These are phyloP conservation scores for Anisodus acutangulus DNA, from an alignment of 257 asterid species.

Conservation along the genomic window DNA sequence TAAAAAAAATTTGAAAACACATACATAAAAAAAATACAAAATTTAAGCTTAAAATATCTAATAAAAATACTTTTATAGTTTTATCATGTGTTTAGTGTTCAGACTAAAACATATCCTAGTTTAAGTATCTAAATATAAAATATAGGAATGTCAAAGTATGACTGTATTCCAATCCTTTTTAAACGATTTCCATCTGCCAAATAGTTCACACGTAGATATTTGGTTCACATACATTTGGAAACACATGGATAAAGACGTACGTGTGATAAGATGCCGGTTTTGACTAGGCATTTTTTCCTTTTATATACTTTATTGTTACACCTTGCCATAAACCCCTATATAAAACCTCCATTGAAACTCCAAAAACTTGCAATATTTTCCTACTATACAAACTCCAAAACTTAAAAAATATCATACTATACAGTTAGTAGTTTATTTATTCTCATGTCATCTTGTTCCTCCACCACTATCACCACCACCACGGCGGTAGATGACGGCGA, in stretches of 20 bases:
- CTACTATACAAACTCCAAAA: not conserved
- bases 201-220: not conserved
- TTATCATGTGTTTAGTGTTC: too few relatives aligned
- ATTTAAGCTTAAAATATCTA: too few relatives aligned
- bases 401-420: not conserved
- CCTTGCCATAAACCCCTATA: not conserved
- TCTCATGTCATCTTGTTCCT: slow-evolving; percentile 38
- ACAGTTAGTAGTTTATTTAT: not conserved
- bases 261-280: slow-evolving; percentile 22
- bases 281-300: not conserved
- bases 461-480: slow-evolving; percentile 14
- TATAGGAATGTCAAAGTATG: too few relatives aligned
- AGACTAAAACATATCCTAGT: too few relatives aligned
- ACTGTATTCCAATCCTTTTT: too few relatives aligned
- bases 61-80: too few relatives aligned
- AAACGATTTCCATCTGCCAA: not conserved
- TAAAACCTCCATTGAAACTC: not conserved
- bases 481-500: slow-evolving; percentile 32
- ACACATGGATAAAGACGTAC: not conserved
- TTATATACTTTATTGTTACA: not conserved
- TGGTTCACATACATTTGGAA: not conserved
- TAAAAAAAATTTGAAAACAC: too few relatives aligned
- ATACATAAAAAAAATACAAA: too few relatives aligned
- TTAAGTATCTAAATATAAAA: too few relatives aligned
- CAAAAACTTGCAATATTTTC: not conserved